Evolutionary conservation across 805 yeast genomes (phyloP).

Genomic region (Torulaspora gathmanii): DNA sequence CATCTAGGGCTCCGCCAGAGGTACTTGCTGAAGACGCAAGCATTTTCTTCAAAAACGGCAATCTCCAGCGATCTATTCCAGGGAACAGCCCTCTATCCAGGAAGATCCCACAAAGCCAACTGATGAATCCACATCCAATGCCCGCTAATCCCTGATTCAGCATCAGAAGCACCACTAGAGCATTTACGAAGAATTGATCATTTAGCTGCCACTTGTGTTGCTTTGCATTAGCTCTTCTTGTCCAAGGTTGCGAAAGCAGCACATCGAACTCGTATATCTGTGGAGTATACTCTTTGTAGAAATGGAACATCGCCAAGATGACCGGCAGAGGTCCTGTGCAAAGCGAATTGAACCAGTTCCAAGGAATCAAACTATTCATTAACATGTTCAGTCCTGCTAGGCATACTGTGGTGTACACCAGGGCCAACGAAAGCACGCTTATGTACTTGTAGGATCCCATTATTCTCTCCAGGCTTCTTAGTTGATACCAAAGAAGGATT

Average conservation of each 20-base stretch:
- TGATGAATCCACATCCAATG: constrained; percentile 37
- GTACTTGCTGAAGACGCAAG: constrained; percentile 13
- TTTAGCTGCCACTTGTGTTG: constrained; percentile 28
- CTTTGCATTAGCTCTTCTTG: constrained; percentile 13
- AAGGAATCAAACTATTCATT: constrained; percentile 31
- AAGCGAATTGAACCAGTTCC: constrained; percentile 40
- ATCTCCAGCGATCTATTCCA: constrained; percentile 36
- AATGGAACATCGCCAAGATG: constrained; percentile 38
- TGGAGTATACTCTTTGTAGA: constrained; percentile 41
- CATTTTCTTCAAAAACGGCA: constrained; percentile 30
- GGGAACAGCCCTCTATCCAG: constrained; percentile 43
- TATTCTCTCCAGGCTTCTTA: constrained; percentile 53
- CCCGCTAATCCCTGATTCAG: constrained; percentile 44
- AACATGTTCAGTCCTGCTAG: constrained; percentile 36
- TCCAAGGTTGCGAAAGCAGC: constrained; percentile 32
- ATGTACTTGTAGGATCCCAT: constrained; percentile 53
- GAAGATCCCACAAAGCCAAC: constrained; percentile 44
- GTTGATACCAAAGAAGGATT: constrained; percentile 45
- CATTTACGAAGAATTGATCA: constrained; percentile 35
- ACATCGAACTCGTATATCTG: constrained; percentile 39
- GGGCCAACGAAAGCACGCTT: constrained; percentile 42
- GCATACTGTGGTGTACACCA: constrained; percentile 44
- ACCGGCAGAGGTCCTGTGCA: constrained; percentile 44
- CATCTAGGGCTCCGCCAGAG: constrained; percentile 21
- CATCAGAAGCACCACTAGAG: constrained; percentile 35